Evolutionary conservation across 768 basidiomycete genomes (phyloP).

Genomic region (Lentinus tigrinus): DNA sequence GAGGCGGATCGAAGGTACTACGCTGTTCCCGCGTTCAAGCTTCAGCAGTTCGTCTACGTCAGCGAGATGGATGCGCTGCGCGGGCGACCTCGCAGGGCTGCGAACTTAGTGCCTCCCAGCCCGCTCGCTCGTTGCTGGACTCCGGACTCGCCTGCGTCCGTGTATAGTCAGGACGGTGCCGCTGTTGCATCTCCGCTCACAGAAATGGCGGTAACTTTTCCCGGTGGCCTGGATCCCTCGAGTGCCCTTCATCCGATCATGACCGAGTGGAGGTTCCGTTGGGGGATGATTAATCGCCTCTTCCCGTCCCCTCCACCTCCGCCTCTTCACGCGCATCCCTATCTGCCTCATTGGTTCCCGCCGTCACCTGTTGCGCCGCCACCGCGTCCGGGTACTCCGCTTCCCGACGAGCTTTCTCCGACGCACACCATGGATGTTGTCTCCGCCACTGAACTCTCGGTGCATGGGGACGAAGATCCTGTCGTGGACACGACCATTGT

Average conservation of each 20-base stretch:
- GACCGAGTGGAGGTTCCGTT: background rate
- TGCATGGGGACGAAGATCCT: background rate
- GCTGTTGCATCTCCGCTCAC: background rate
- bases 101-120: background rate
- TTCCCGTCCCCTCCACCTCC: background rate
- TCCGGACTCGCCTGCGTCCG: conserved; percentile 5
- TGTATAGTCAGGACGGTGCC: background rate
- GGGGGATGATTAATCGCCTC: background rate
- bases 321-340: background rate
- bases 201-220: background rate
- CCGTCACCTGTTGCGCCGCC: background rate
- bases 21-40: background rate
- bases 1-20: conserved; percentile 6
- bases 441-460: too few relatives aligned
- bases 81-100: background rate
- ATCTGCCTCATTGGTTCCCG: background rate
- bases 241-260: background rate
- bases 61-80: conserved; percentile 8
- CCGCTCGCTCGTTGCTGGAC: background rate
- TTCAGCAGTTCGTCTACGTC: conserved; percentile 1
- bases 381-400: background rate
- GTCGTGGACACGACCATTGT: background rate
- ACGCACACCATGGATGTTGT: too few relatives aligned
- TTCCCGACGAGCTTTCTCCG: background rate
- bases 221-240: background rate